Base-by-base conservation (phyloP, 345 rosid species). In the Melaleuca alternifolia region DNA sequence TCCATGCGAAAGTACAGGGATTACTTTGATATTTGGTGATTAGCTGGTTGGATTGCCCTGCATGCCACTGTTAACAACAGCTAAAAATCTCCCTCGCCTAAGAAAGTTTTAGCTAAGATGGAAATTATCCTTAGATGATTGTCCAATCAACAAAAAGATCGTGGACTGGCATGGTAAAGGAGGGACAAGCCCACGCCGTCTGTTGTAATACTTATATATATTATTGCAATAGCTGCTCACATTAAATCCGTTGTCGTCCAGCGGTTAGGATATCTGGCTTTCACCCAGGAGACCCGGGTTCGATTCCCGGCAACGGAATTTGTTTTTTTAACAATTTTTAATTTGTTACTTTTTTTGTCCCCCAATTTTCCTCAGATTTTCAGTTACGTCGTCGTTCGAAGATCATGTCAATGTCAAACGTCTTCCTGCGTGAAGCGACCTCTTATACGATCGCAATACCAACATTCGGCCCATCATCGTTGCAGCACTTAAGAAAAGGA, bases 261-360 rank as follows among this genome's bases (percentile, higher is more conserved):
- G 94, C 93, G 99, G 97, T 92, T 91, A 95, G 98, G 97, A 94
- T 95, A 75, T 92, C 95, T 94, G 98, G 97, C 97, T 95, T 95
- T 94, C 96, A 93, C 96, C 97, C 98, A 94, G 95, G 96, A 89
- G 96, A 95, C 96, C 97, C 97, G 95, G 97, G 97, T 93, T 96
- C 96, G 93, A 95, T 96, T 96, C 94, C 97, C 97, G 97, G 94
- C 96, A 93, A 89, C 92, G 95, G 97, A 96, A 95, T 0, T 2
- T 33, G 33, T 62, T 54, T 20, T 8, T 15, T 46, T 16, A 2
- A 2, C 41, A 41, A 41, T 2, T 41, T 41, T 41, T 41, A 41
- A 41, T 41, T 41, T 41, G 41, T 4, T 41, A 41, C 41, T 2
- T 41, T 41, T 41, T 41, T 41, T 41, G n/a, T n/a, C n/a, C 41